Conservation (phyloP, 345 rosid genomes). For the Tarenaya hassleriana region DNA sequence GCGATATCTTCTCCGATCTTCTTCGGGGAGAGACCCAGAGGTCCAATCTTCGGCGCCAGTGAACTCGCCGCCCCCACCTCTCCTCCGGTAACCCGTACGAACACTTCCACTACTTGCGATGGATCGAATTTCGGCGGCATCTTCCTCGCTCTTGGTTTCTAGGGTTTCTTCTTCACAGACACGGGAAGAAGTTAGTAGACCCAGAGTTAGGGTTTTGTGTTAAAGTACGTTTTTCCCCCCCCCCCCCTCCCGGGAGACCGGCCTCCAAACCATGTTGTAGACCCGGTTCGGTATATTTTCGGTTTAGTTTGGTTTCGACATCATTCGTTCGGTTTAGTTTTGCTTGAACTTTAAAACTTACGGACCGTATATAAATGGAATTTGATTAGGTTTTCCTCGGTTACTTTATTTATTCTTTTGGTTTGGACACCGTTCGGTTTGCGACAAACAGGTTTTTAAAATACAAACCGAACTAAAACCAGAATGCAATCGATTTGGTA, state of each 20-base stretch:
- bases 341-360: no score
- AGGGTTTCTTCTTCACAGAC: slow-evolving; percentile 14
- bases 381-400: no score
- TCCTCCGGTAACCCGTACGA: slow-evolving; percentile 63
- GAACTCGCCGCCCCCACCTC: slow-evolving; percentile 65
- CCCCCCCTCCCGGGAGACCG: no score
- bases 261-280: no score
- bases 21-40: slow-evolving; percentile 74
- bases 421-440: no score
- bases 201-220: neutral
- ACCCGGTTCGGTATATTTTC: neutral
- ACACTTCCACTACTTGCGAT: slow-evolving; percentile 55
- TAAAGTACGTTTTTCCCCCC: neutral
- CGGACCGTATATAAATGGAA: no score
- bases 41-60: slow-evolving; percentile 68
- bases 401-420: no score
- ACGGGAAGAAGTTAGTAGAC: neutral
- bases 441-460: no score
- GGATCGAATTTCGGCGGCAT: slow-evolving; percentile 77
- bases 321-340: no score
- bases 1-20: slow-evolving; percentile 78
- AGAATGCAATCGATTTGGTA: no score
- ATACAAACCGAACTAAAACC: no score
- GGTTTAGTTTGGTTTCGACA: neutral
- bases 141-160: slow-evolving; percentile 16